Evolutionary conservation across 495 filamentous ascomycete genomes (phyloP).

Genomic region (Annulohypoxylon moriforme): DNA sequence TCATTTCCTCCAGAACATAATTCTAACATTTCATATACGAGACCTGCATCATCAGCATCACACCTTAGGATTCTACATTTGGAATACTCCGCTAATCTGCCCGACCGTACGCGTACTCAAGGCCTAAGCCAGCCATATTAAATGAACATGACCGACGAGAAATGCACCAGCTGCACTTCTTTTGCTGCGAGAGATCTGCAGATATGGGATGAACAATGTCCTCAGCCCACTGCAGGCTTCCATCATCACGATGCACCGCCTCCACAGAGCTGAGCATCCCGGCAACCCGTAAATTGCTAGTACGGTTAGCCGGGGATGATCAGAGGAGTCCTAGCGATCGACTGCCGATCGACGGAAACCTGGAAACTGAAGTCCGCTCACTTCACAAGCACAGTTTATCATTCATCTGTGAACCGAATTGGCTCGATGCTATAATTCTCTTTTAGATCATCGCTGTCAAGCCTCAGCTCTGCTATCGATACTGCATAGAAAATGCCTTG

Average conservation of each 20-base stretch:
- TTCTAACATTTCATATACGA: background rate
- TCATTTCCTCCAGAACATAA: background rate
- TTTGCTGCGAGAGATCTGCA: background rate
- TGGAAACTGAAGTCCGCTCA: background rate
- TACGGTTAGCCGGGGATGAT: conserved; percentile 10
- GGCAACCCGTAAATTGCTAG: background rate
- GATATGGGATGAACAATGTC: background rate
- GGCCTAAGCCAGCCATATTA: background rate
- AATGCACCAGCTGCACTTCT: background rate
- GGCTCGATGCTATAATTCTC: background rate
- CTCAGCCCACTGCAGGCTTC: background rate
- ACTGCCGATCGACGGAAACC: background rate
- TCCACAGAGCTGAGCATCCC: conserved; percentile 34
- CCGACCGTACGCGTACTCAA: background rate
- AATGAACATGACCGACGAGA: background rate
- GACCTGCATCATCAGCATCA: background rate
- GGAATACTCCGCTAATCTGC: background rate
- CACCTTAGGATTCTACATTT: background rate
- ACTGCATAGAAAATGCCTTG: conserved; percentile 8
- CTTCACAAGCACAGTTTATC: background rate
- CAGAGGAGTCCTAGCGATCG: background rate
- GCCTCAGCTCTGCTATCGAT: background rate
- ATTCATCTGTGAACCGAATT: background rate
- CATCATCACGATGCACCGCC: conserved; percentile 27
- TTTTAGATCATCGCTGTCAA: background rate